These are phyloP conservation scores for Barbarea vulgaris DNA, from an alignment of 345 rosid genomes.

Conservation along the genomic window DNA sequence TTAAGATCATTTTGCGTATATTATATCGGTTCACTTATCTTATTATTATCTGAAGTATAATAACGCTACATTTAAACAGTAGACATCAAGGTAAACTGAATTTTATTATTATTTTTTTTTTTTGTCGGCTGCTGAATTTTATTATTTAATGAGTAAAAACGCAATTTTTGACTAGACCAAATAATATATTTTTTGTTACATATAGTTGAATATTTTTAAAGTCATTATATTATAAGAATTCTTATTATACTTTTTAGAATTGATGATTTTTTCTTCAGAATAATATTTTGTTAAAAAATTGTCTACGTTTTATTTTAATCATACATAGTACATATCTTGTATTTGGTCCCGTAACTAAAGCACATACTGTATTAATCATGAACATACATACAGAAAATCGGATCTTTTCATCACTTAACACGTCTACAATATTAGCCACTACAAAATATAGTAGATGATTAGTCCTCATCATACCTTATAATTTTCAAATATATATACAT, in stretches of 20 bases:
- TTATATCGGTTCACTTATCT: background rate
- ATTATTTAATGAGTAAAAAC: background rate
- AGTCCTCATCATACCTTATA: background rate
- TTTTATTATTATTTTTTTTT: too few species aligned
- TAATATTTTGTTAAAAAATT: background rate
- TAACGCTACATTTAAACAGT: background rate
- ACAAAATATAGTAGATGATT: background rate
- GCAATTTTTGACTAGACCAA: background rate
- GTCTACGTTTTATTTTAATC: background rate
- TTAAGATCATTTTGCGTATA: background rate
- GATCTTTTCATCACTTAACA: background rate
- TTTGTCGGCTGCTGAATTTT: too few species aligned
- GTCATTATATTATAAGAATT: background rate
- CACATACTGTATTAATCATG: background rate
- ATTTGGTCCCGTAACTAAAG: background rate
- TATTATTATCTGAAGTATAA: background rate
- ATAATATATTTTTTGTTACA: background rate
- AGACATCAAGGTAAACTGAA: too few species aligned
- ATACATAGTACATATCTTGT: background rate
- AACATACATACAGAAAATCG: background rate
- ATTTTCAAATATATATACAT: background rate
- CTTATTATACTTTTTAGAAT: background rate
- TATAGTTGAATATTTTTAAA: background rate
- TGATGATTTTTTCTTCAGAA: background rate
- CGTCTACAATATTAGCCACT: background rate